phyloP scores from a whole-genome alignment of 164 flowering plant genomes.

The Amborella trichopoda region DNA sequence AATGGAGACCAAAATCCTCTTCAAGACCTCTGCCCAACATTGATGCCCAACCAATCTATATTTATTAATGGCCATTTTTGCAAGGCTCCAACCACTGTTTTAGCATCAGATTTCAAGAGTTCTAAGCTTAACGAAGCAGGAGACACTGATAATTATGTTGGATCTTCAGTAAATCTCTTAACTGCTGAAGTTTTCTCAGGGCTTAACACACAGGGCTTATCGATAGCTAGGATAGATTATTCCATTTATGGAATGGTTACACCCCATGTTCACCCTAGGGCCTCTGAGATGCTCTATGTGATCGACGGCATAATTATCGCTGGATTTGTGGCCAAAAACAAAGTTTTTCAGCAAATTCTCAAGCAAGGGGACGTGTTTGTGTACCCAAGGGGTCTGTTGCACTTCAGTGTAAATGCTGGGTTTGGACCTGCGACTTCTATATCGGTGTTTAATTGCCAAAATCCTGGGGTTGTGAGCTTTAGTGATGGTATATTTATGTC shows the following conservation, averaged over 20 bases:
- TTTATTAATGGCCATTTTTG: conserved; percentile 17
- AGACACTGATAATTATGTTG: conserved; percentile 15
- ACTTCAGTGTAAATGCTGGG: conserved; percentile 40
- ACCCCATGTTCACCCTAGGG: conserved; percentile 46
- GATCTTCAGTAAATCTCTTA: conserved; percentile 10
- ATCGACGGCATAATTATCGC: conserved; percentile 25
- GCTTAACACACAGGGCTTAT: conserved; percentile 23
- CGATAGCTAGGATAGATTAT: conserved; percentile 18
- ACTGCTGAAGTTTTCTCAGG: conserved; percentile 18
- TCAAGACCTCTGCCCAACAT: conserved; percentile 11
- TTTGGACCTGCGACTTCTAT: conserved; percentile 22
- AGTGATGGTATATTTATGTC: conserved; percentile 22
- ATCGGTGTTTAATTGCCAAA: conserved; percentile 38
- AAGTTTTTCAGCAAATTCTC: conserved; percentile 22
- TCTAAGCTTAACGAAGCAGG: conserved; percentile 9
- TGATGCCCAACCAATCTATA: not conserved
- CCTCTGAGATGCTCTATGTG: conserved; percentile 33
- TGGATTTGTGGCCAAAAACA: conserved; percentile 23
- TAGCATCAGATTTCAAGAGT: conserved; percentile 13
- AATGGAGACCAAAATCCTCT: conserved; percentile 10
- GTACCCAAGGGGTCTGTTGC: conserved; percentile 35
- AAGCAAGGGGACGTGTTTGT: conserved; percentile 34
- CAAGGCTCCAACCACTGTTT: conserved; percentile 10
- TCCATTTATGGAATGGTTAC: conserved; percentile 14
- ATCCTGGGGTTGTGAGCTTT: conserved; percentile 30